These are phyloP conservation scores for Nakataea oryzae DNA, from an alignment of 2,329 filamentous ascomycete genomes.

Conservation along the genomic window DNA sequence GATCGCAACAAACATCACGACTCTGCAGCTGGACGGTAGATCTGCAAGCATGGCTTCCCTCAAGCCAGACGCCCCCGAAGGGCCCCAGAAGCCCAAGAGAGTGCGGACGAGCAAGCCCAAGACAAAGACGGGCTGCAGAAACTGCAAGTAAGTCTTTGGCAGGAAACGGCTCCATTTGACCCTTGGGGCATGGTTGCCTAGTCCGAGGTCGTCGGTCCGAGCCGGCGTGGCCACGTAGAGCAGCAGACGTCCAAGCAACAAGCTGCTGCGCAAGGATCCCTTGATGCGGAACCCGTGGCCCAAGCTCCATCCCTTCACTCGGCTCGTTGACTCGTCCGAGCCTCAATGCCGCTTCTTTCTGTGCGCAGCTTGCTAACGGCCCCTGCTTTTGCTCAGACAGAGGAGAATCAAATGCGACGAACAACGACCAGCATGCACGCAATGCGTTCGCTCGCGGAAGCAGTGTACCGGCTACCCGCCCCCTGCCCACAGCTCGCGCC, in stretches of 20 bases:
- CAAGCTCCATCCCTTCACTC: not conserved
- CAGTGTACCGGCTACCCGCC: slow-evolving; percentile 52
- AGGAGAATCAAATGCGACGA: slow-evolving; percentile 60
- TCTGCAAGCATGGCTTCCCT: slow-evolving; percentile 1
- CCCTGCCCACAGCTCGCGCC: slow-evolving; percentile 34
- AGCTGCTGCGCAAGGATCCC: not conserved
- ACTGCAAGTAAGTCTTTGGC: slow-evolving; percentile 55
- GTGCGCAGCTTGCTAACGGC: slow-evolving; percentile 10
- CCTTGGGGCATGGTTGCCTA: not conserved
- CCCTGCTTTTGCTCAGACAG: slow-evolving; percentile 27
- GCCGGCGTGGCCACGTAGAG: not conserved
- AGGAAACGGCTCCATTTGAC: not conserved
- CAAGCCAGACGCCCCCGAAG: slow-evolving; percentile 9
- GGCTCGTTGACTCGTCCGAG: not conserved
- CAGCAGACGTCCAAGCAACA: not conserved
- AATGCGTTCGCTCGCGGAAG: slow-evolving; percentile 49
- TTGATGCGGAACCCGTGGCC: not conserved
- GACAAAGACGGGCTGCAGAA: slow-evolving; percentile 56
- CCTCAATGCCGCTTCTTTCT: not conserved
- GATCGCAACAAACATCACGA: not conserved
- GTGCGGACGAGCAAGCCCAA: slow-evolving; percentile 46
- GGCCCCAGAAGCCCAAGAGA: slow-evolving; percentile 26
- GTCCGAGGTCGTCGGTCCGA: not conserved
- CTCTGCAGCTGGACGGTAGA: not conserved
- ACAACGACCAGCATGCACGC: slow-evolving; percentile 45